A percentile compares a stretch with the other conserved stretches of the same genome.
Conservation (phyloP, 805 yeast genomes). For the Kuraishia piskuri region DNA sequence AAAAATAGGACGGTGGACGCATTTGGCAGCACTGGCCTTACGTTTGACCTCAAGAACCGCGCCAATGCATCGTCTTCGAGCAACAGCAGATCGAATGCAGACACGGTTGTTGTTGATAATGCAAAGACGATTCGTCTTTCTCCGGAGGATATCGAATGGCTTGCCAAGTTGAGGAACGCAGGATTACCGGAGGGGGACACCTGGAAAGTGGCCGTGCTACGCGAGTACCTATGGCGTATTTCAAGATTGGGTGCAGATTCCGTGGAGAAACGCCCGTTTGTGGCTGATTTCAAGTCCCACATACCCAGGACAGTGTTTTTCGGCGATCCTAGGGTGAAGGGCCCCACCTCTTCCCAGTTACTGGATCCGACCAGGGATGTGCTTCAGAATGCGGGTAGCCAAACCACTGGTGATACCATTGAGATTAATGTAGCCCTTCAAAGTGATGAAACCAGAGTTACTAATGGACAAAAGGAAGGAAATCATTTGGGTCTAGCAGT, state of each 20-base stretch:
- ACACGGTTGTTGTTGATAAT: constrained; percentile 26
- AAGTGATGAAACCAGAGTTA: too few relatives aligned
- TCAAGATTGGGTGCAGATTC: constrained; percentile 22
- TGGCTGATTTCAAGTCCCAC: not conserved
- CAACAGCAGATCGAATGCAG: constrained; percentile 10
- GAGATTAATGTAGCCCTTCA: too few relatives aligned
- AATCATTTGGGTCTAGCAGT: not conserved
- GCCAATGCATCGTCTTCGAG: constrained; percentile 11
- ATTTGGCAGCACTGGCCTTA: constrained; percentile 34
- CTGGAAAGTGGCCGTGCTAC: constrained; percentile 73
- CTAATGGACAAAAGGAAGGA: too few relatives aligned
- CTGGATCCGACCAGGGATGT: not conserved
- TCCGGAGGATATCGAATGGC: constrained; percentile 62
- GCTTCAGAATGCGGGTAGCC: not conserved
- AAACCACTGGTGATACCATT: not conserved
- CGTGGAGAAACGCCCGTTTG: not conserved
- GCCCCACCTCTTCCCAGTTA: not conserved
- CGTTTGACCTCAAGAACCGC: constrained; percentile 20
- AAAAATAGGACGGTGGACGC: constrained; percentile 27
- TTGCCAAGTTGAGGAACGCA: constrained; percentile 59
- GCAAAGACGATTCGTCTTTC: constrained; percentile 43
- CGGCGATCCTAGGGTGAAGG: not conserved
- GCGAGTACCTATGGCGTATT: constrained; percentile 58
- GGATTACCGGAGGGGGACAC: constrained; percentile 67
- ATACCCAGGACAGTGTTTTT: not conserved